phyloP scores from a whole-genome alignment of 225 moss, liverwort and hornwort genomes.

The Bryoerythrophyllum caledonicum region DNA sequence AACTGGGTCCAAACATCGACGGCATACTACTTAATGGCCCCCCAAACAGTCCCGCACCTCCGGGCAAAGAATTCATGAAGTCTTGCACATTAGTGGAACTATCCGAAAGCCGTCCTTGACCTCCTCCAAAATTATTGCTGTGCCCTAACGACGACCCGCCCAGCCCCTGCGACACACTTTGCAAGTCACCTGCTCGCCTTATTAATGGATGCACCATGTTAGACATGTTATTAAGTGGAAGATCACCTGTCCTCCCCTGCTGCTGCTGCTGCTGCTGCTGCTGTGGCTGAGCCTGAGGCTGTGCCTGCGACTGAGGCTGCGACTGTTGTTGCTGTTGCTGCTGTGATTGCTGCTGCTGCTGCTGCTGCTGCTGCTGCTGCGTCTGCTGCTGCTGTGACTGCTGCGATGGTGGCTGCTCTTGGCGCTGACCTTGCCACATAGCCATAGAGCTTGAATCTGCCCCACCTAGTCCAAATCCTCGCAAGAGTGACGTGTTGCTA shows the following conservation, averaged over 20 bases:
- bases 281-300: slow-evolving; percentile 11
- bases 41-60: slow-evolving; percentile 59
- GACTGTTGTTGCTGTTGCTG: slow-evolving; percentile 12
- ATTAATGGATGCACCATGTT: slow-evolving; percentile 72
- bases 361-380: slow-evolving; percentile 38
- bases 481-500: slow-evolving; percentile 84
- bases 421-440: slow-evolving; percentile 91
- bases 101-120: slow-evolving; percentile 61
- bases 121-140: slow-evolving; percentile 72
- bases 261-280: slow-evolving; percentile 28
- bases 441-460: slow-evolving; percentile 72
- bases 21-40: slow-evolving; percentile 63
- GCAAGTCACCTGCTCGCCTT: slow-evolving; percentile 83
- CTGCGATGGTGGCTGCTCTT: slow-evolving; percentile 56
- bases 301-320: slow-evolving; percentile 32
- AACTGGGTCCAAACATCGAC: slow-evolving; percentile 76
- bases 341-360: slow-evolving; percentile 4
- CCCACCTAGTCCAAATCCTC: slow-evolving; percentile 93
- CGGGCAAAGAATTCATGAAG: slow-evolving; percentile 85
- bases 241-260: slow-evolving; percentile 90
- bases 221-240: slow-evolving; percentile 85
- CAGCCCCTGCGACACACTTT: slow-evolving; percentile 79
- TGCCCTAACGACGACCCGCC: slow-evolving; percentile 70
- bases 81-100: slow-evolving; percentile 73
- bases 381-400: slow-evolving; percentile 22